Percentiles rank a stretch among this genome's conserved stretches.
These are phyloP conservation scores for Penicillium sp. DNA, from an alignment of 2,329 filamentous ascomycete species.

Conservation along the genomic window DNA sequence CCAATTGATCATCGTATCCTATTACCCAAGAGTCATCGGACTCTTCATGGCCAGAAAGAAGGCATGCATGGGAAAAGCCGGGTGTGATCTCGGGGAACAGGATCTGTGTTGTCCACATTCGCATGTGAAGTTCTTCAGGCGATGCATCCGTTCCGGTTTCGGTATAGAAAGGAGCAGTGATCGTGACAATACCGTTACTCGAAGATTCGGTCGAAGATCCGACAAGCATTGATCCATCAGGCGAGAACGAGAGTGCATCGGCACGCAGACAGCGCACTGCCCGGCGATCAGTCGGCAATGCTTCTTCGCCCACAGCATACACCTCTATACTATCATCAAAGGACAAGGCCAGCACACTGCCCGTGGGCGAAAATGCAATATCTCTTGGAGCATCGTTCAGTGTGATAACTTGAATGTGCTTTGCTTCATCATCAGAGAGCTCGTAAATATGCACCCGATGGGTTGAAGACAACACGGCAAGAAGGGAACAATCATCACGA, in stretches of 20 bases:
- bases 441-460: constrained; percentile 88
- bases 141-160: constrained; percentile 54
- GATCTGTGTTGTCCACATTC: constrained; percentile 83
- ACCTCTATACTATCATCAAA: constrained; percentile 91
- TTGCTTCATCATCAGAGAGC: constrained; percentile 64
- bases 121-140: constrained; percentile 63
- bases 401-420: constrained; percentile 71
- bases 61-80: constrained; percentile 74
- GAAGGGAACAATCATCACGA: constrained; percentile 71
- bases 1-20: constrained; percentile 74
- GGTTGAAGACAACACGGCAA: constrained; percentile 79
- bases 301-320: constrained; percentile 68
- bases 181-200: constrained; percentile 70
- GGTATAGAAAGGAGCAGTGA: constrained; percentile 79
- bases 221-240: constrained; percentile 75
- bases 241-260: constrained; percentile 73
- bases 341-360: constrained; percentile 78
- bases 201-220: constrained; percentile 70
- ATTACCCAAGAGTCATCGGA: constrained; percentile 73
- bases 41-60: constrained; percentile 57
- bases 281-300: constrained; percentile 66
- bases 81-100: constrained; percentile 79
- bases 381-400: constrained; percentile 77
- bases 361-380: constrained; percentile 78
- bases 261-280: constrained; percentile 78